Evolutionary conservation across 805 yeast genomes (phyloP), one percentile per base, ranked within the genome.

Genomic region (Ogataea parapolymorpha): DNA sequence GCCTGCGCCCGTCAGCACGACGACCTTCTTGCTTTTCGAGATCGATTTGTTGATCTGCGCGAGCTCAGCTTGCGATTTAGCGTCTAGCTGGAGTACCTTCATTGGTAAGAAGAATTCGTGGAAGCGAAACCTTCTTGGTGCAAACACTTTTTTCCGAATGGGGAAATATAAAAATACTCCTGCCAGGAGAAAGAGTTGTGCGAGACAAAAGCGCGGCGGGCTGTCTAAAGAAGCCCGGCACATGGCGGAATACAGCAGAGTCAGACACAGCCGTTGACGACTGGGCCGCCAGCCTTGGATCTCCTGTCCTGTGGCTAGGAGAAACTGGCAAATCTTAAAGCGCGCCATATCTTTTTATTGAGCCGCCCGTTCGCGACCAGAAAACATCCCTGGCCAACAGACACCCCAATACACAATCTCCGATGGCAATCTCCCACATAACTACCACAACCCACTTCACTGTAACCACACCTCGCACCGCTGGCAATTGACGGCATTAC

Each of bases 1-100:
- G 1, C 99, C 99, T 2, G 99, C 99, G 6, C 99, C 98, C 0
- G 96, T 89, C 40, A 90, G 68, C 4, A 85, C 72, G 15, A 84
- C 71, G n/a, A 81, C 66, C 53, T 74, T 79, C 39, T 73, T 68
- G 35, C 80, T 61, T 50, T 74, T 74, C 46, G 61, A 62, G 2
- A 79, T 65, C 27, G 54, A 37, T 50, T 67, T 68, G 38, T 70
- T 63, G 16, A 76, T 68, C 38, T 63, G 64, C 41, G 27, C 26
- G 15, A 59, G 37, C 6, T 51, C 55, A n/a, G 39, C 48, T 22
- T 42, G 42, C 10, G 48, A 48, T n/a, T 27, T 44, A 10, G 34
- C 26, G 24, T 49, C 46, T 34, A 56, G 29, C 15, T 43, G 42
- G 16, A 55, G 40, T 8, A 49, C 46, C 42, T 54, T 55, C 63